Evolutionary conservation across 2,329 filamentous ascomycete genomes (phyloP).

Genomic region (Aspergillus novoparasiticus): DNA sequence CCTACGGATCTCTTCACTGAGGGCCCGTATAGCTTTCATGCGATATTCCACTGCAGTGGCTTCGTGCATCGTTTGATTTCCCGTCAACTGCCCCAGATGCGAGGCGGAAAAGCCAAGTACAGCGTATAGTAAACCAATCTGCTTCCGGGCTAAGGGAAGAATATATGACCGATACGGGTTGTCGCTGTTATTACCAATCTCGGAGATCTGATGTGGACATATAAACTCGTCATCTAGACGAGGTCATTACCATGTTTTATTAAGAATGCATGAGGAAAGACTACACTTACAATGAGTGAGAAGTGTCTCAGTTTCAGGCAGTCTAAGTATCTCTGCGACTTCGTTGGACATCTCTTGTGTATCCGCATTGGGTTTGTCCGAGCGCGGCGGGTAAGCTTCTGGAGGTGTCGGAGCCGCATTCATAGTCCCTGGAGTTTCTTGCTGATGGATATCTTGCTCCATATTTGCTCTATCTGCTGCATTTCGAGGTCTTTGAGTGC

Average conservation of each 20-base stretch:
- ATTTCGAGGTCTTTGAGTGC: neutral
- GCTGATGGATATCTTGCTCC: neutral
- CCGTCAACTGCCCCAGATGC: slow-evolving; percentile 28
- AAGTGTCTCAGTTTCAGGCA: slow-evolving; percentile 21
- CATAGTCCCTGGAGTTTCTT: neutral
- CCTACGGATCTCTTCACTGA: slow-evolving; percentile 28
- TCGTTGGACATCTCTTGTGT: slow-evolving; percentile 2
- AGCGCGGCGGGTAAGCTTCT: neutral
- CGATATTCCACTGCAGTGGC: slow-evolving; percentile 31
- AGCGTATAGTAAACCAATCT: slow-evolving; percentile 31
- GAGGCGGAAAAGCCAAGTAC: slow-evolving; percentile 33
- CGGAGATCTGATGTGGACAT: slow-evolving; percentile 34
- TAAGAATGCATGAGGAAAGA: neutral
- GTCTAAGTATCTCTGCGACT: slow-evolving; percentile 10
- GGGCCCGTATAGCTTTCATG: slow-evolving; percentile 31
- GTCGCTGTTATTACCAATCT: slow-evolving; percentile 21
- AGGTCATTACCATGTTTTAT: slow-evolving; percentile 4
- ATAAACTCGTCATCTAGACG: slow-evolving; percentile 29
- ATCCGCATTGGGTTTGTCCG: neutral
- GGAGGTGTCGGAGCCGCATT: neutral
- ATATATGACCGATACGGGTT: slow-evolving; percentile 35
- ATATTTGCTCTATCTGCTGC: neutral
- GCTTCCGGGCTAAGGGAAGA: slow-evolving; percentile 30
- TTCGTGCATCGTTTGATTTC: slow-evolving; percentile 24
- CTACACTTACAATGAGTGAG: slow-evolving; percentile 26